These are phyloP conservation scores for Boletus fagicola DNA, from an alignment of 768 basidiomycete species.

Conservation along the genomic window DNA sequence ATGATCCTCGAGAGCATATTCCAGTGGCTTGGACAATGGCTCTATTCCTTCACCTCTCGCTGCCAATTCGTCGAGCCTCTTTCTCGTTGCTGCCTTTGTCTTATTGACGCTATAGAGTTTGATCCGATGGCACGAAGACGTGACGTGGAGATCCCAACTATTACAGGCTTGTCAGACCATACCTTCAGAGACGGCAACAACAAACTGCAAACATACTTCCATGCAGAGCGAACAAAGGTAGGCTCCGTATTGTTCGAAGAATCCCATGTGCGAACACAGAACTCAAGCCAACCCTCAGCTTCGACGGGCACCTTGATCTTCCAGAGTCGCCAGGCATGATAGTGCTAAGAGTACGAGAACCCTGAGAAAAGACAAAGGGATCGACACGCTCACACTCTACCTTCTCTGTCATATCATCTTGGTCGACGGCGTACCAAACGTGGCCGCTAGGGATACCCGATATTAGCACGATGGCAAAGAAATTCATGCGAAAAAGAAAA, in stretches of 20 bases:
- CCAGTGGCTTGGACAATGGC: constrained; percentile 8
- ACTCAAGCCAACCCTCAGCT: constrained; percentile 56
- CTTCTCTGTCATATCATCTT: constrained; percentile 18
- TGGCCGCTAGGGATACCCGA: constrained; percentile 6
- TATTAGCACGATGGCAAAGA: background rate
- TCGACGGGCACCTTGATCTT: constrained; percentile 49
- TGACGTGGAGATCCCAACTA: constrained; percentile 54
- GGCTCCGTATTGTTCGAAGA: constrained; percentile 59
- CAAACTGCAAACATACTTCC: constrained; percentile 42
- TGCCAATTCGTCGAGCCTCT: constrained; percentile 41
- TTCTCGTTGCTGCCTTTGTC: constrained; percentile 41
- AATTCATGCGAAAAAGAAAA: background rate
- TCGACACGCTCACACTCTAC: background rate
- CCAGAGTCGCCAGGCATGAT: constrained; percentile 56
- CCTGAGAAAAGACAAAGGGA: background rate
- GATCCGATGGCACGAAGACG: constrained; percentile 52
- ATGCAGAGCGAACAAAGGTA: constrained; percentile 51
- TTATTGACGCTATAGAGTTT: constrained; percentile 54
- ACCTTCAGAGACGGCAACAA: background rate
- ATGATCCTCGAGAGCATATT: constrained; percentile 7
- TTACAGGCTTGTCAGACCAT: background rate
- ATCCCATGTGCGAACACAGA: constrained; percentile 56
- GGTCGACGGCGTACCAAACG: constrained; percentile 18
- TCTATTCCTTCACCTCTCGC: constrained; percentile 35
- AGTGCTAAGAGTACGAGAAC: constrained; percentile 37